Evolutionary conservation across 2,329 filamentous ascomycete genomes (phyloP), one percentile per base, ranked within the genome.

Genomic region (Sporothrix brasiliensis): DNA sequence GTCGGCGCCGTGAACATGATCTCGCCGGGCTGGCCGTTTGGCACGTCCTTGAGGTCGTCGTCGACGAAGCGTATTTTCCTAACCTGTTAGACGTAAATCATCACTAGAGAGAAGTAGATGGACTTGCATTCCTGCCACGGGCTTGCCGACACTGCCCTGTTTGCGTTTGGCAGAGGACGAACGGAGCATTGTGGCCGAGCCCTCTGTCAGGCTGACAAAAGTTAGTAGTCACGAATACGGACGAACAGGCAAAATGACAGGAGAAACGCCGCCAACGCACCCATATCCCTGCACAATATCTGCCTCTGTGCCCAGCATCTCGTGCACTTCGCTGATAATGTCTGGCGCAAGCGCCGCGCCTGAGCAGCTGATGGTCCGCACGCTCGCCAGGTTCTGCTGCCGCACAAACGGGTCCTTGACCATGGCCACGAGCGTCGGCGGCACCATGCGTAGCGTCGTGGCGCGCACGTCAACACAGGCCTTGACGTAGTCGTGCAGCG

Each of bases 211-310:
- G 14, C 68, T 58, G 19, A 9, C 16, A 5, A 2, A 30, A 5
- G 53, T 58, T 19, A 58, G 27, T 9, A 30, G 27, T 30, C 27
- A 30, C 27, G 3, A 30, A 30, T 5, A 5, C 3, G 27, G 27
- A 30, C 4, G 14, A 58, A 2, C 3, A 9, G n/a, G 6, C 27
- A 53, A 5, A 3, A 24, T n/a, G 14, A 52, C 9, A 50, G 11
- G 16, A 39, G 11, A 27, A 65, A n/a, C 41, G 11, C 1, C 10
- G 21, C 4, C 2, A 11, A 63, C 68, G 14, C 47, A 69, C 68
- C 68, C 68, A 24, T 70, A 66, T 13, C 68, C 68, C n/a, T 69
- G 68, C 0, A 65, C 49, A 27, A 69, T 63, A 5, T 66, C 19
- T 2, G 61, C 60, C 14, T 61, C 56, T 1, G 30, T 24, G 21